Percentiles rank a stretch among this genome's conserved stretches.
phyloP scores from a whole-genome alignment of 305 asterid genomes.

The Fraxinus angustifolia region DNA sequence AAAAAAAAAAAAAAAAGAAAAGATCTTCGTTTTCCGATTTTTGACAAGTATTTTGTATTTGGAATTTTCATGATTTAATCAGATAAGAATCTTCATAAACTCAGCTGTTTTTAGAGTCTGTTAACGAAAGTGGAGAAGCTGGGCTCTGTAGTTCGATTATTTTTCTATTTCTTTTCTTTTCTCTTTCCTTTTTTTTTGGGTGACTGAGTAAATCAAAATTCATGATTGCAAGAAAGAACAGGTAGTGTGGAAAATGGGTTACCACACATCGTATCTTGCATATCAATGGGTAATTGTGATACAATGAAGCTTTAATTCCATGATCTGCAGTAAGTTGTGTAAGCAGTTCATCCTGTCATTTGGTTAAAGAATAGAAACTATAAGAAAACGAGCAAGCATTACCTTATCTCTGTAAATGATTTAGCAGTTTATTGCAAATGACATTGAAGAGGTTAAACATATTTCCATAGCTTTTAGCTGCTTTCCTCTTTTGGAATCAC shows the following conservation, averaged over 20 bases:
- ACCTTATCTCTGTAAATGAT: neutral
- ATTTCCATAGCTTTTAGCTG: slow-evolving; percentile 5
- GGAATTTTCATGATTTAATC: neutral
- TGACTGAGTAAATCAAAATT: neutral
- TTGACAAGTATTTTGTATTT: neutral
- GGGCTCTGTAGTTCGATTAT: neutral
- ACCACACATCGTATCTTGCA: neutral
- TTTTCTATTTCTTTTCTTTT: neutral
- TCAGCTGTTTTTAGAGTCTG: neutral
- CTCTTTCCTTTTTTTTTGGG: neutral
- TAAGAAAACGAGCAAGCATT: neutral
- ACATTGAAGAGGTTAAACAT: neutral
- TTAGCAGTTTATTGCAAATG: neutral
- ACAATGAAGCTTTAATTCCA: slow-evolving; percentile 8
- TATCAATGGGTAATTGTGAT: neutral
- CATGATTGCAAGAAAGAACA: neutral
- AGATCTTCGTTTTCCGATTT: neutral
- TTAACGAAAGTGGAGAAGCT: neutral
- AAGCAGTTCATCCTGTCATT: neutral
- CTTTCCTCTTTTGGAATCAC: neutral
- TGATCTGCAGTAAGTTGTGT: neutral
- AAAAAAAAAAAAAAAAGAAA: neutral
- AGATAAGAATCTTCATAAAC: neutral
- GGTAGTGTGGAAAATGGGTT: neutral
- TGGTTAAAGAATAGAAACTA: neutral